These are phyloP conservation scores for Phellopilus nigrolimitatus DNA, from an alignment of 1,284 basidiomycete species.

Conservation along the genomic window DNA sequence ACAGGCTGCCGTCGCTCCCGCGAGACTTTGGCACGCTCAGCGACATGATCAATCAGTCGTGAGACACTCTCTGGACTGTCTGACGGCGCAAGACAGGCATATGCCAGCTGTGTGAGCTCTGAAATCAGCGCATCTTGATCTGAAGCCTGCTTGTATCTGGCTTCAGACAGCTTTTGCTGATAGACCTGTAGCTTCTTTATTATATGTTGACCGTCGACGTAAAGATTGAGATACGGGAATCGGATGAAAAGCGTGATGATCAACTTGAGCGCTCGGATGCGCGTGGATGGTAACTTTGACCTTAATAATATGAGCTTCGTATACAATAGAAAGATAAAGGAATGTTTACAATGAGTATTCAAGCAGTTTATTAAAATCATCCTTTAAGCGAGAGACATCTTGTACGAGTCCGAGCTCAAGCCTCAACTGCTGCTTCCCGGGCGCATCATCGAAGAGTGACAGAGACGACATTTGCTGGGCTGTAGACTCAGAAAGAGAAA, in stretches of 20 bases:
- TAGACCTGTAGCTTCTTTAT: not conserved
- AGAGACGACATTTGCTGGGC: not conserved
- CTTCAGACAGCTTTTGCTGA: not conserved
- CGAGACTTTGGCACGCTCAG: not conserved
- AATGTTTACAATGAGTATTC: not conserved
- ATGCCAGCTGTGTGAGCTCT: not conserved
- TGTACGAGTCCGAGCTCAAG: slow-evolving; percentile 7
- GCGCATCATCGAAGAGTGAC: not conserved
- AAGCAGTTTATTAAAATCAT: not conserved
- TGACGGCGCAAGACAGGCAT: slow-evolving; percentile 1
- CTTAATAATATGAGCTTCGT: not conserved
- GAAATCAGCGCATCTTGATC: not conserved
- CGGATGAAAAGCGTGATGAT: slow-evolving; percentile 8
- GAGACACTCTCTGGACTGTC: not conserved
- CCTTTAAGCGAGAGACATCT: slow-evolving; percentile 1
- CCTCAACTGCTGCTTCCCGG: not conserved
- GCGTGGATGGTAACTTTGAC: not conserved
- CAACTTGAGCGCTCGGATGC: slow-evolving; percentile 1
- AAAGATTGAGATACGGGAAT: slow-evolving; percentile 3
- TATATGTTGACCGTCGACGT: slow-evolving; percentile 1
- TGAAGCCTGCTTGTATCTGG: not conserved
- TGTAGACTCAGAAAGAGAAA: not conserved
- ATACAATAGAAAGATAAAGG: not conserved
- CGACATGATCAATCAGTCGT: slow-evolving; percentile 3
- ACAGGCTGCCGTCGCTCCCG: not conserved